Evolutionary conservation across 2,329 filamentous ascomycete species (phyloP).

Genomic region (Botryotinia calthae): DNA sequence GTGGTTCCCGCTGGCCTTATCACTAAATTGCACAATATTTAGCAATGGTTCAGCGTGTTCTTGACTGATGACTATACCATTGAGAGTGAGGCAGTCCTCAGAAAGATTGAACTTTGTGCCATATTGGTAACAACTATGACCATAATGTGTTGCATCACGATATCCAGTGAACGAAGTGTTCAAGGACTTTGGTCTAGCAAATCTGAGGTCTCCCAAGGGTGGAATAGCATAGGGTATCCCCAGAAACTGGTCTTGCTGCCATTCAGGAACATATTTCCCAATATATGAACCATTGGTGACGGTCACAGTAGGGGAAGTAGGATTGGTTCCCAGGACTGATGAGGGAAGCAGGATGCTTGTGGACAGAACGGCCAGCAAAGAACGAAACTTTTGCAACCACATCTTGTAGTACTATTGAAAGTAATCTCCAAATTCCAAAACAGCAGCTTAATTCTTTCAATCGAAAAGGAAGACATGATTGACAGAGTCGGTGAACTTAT

Average conservation of each 20-base stretch:
- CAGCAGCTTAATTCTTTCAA: neutral
- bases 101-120: slow-evolving; percentile 42
- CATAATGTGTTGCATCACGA: slow-evolving; percentile 44
- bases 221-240: slow-evolving; percentile 50
- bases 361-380: neutral
- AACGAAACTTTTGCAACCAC: neutral
- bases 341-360: neutral
- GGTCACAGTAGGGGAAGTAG: slow-evolving; percentile 26
- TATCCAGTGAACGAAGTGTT: slow-evolving; percentile 43
- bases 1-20: slow-evolving; percentile 42
- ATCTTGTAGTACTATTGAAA: neutral
- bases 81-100: slow-evolving; percentile 49
- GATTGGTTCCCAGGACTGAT: neutral
- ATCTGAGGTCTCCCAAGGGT: slow-evolving; percentile 46
- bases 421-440: neutral
- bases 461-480: neutral
- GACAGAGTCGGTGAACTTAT: neutral
- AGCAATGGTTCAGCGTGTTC: neutral
- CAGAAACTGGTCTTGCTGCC: slow-evolving; percentile 43
- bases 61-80: slow-evolving; percentile 31
- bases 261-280: slow-evolving; percentile 31
- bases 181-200: slow-evolving; percentile 41
- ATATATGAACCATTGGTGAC: slow-evolving; percentile 32
- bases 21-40: slow-evolving; percentile 33
- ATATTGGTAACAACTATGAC: slow-evolving; percentile 49